phyloP scores from a whole-genome alignment of 257 asterid genomes.

The Nicotiana attenuata region DNA sequence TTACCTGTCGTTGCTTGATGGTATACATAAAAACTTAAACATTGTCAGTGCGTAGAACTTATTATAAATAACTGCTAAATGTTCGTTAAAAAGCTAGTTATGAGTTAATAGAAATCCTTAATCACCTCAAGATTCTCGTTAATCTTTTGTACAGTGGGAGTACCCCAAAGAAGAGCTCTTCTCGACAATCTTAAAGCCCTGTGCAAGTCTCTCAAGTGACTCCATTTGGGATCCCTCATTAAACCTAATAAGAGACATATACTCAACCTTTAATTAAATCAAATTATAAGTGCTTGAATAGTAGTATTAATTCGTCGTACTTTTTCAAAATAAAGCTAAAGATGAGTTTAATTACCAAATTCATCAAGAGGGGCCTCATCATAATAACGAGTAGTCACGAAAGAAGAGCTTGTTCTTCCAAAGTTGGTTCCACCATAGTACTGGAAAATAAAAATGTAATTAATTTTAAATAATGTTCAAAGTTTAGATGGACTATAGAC shows the following conservation, averaged over 20 bases:
- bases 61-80: background rate
- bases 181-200: constrained; percentile 69
- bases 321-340: background rate
- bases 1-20: background rate
- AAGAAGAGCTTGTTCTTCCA: constrained; percentile 83
- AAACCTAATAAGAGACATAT: constrained; percentile 38
- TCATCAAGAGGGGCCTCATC: constrained; percentile 98
- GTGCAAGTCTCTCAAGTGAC: constrained; percentile 78
- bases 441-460: constrained; percentile 22
- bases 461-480: background rate
- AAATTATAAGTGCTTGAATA: background rate
- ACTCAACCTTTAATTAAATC: background rate
- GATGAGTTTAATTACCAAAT: constrained; percentile 38
- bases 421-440: constrained; percentile 88
- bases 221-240: constrained; percentile 79
- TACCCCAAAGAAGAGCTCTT: constrained; percentile 75
- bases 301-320: background rate
- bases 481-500: background rate
- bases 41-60: background rate
- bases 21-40: background rate
- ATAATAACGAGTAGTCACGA: constrained; percentile 89
- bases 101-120: background rate
- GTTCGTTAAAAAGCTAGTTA: background rate
- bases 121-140: constrained; percentile 51
- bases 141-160: constrained; percentile 33